Evolutionary conservation across 495 filamentous ascomycete species (phyloP), one percentile per base, ranked within the genome.

Genomic region (Penicillium silybi): DNA sequence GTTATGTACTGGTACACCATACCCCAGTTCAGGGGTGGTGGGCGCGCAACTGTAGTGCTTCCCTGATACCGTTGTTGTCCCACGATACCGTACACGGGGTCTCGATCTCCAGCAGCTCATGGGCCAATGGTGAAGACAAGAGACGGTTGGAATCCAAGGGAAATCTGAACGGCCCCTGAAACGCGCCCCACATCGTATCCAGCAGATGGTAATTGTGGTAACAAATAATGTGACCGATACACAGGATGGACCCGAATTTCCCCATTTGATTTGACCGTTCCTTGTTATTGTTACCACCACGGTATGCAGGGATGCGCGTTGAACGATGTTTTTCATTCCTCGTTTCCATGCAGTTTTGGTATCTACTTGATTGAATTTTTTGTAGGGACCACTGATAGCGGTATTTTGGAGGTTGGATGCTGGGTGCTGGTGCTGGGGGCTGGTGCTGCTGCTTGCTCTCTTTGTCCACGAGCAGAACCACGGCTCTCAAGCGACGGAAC

Each of bases 241-340:
- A 52, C 22, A 17, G 8, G 19, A 23, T 46, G 40, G 27, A 38
- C 35, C 56, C 37, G 20, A 17, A 41, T 8, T 23, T 13, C 22
- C 11, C 20, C 23, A n/a, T 13, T 23, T 57, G 53, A 57, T 61
- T 57, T 52, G 59, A 20, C 39, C 7, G 48, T 58, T 53, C 61
- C 58, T 62, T 65, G 61, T 61, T 66, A 52, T 66, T 48, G 54
- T 50, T 53, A 60, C 59, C 54, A 60, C 59, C 52, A 41, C 48
- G 63, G 63, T 56, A 66, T 66, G 63, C 55, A 66, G 63, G 63
- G 63, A 65, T 65, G 29, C n/a, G 42, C 46, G 59, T 57, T 61
- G 52, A 47, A 49, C 46, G 26, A 22, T 52, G 48, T 62, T 59
- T 58, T 58, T 53, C 62, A 65, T 65, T 65, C 62, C 57, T 63